Base-by-base conservation (phyloP, 257 asterid genomes). In the Solanum pennellii region DNA sequence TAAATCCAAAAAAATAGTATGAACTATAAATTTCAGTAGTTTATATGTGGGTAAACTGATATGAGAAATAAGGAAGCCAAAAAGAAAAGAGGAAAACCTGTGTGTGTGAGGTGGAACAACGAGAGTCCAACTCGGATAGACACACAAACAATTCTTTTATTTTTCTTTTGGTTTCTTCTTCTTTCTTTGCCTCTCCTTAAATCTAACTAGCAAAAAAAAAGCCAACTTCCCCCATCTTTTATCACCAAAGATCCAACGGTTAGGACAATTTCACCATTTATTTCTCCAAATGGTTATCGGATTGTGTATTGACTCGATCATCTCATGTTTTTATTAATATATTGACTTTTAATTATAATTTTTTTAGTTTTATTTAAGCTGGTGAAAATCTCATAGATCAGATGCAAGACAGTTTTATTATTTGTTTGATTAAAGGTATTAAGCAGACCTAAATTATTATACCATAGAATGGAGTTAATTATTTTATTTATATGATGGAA, bases 121-220 rank as follows among this genome's bases (percentile, higher is more conserved):
- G 82, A 71, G 86, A 84, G 86, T 89, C 91, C 91, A 89, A 89
- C 89, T 89, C 80, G 88, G 91, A 52, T 52, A 52, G 62, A 87
- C 65, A 83, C 60, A 52, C 23, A 52, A 39, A 84, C 75, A 9
- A 31, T 60, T 12, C 41, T 27, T 4, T 44, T 79, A 11, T 15
- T 79, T 45, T 9, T 42, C 9, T 79, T 16, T 4, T 44, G 5
- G 10, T 79, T 79, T 45, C 84, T 47, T 9, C 5, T 27, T 47
- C 29, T 18, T 80, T 49, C 69, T 47, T 76, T 59, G 73, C 75
- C 44, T 75, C 52, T 18, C 82, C 3, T 86, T 86, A 16, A 45
- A 20, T 29, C 60, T 3, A 23, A 25, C 3, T 35, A 37, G 41
- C 21, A 47, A 47, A 13, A 15, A 45, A 45, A 79, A 44, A 79